Conservation (phyloP, 2,329 filamentous ascomycete species). For the Fonsecaea pugnacius region DNA sequence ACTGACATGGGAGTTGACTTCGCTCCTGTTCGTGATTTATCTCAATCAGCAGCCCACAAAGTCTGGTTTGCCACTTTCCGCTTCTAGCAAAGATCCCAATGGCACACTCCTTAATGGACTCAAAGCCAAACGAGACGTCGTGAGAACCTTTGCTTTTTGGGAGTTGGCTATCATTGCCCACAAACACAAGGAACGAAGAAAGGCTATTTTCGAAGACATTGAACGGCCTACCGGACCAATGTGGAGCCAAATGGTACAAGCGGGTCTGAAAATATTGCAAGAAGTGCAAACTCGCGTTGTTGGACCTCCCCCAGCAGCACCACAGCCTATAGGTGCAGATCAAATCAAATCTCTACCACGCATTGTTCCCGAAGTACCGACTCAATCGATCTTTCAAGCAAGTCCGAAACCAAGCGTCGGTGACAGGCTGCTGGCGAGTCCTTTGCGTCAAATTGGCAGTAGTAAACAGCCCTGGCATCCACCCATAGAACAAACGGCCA, state of each 20-base stretch:
- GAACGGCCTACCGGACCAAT: constrained; percentile 78
- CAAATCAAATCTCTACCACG: constrained; percentile 54
- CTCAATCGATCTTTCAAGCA: constrained; percentile 28
- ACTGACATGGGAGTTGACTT: constrained; percentile 76
- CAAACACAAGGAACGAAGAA: constrained; percentile 73
- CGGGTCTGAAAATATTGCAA: constrained; percentile 72
- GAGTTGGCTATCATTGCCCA: constrained; percentile 81
- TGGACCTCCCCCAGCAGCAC: constrained; percentile 36
- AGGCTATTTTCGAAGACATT: constrained; percentile 83
- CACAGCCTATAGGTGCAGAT: constrained; percentile 50
- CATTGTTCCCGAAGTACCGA: constrained; percentile 54
- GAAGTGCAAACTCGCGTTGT: constrained; percentile 70
- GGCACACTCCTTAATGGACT: constrained; percentile 84
- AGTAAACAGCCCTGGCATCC: constrained; percentile 47
- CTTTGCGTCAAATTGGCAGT: constrained; percentile 31
- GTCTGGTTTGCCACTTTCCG: constrained; percentile 79
- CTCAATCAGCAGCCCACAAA: constrained; percentile 81
- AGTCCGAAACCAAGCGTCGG: constrained; percentile 18
- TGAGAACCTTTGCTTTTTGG: constrained; percentile 86
- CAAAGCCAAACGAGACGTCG: constrained; percentile 78
- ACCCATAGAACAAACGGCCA: constrained; percentile 44
- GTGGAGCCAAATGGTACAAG: constrained; percentile 76
- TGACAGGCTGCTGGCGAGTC: constrained; percentile 18
- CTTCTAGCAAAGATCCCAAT: constrained; percentile 86
- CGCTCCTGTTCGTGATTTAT: constrained; percentile 77